phyloP scores from a whole-genome alignment of 2,329 filamentous ascomycete genomes.

The Nemania sp. region DNA sequence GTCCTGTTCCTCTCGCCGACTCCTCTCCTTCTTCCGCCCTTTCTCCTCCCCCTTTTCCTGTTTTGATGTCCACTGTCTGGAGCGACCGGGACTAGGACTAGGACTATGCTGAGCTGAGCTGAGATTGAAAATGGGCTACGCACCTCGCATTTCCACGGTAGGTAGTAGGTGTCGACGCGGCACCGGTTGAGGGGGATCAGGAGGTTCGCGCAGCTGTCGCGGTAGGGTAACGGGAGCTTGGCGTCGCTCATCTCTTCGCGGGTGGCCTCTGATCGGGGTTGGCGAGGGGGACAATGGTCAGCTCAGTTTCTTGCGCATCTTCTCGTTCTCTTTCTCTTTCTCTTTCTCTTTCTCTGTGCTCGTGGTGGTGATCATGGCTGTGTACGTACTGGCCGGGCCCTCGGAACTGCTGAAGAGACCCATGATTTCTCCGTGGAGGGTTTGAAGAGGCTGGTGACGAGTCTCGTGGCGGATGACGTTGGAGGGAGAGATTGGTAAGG shows the following conservation, averaged over 20 bases:
- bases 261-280: slow-evolving; percentile 76
- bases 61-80: not conserved
- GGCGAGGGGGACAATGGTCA: slow-evolving; percentile 39
- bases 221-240: slow-evolving; percentile 84
- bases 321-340: not conserved
- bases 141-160: slow-evolving; percentile 98
- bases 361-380: not conserved
- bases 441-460: too few species aligned
- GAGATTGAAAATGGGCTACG: slow-evolving; percentile 42
- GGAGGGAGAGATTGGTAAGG: too few species aligned
- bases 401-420: slow-evolving; percentile 36
- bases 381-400: slow-evolving; percentile 36
- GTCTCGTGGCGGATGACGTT: too few species aligned
- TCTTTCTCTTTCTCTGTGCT: not conserved
- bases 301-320: not conserved
- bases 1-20: too few species aligned
- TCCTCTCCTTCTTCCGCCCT: too few species aligned
- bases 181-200: slow-evolving; percentile 96
- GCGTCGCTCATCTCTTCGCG: slow-evolving; percentile 94
- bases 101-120: too few species aligned
- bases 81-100: not conserved
- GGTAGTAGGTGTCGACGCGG: slow-evolving; percentile 87
- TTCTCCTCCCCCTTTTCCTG: too few species aligned
- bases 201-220: slow-evolving; percentile 93
- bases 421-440: slow-evolving; percentile 24